phyloP scores from a whole-genome alignment of 768 basidiomycete species.

The Psilocybe sp. region DNA sequence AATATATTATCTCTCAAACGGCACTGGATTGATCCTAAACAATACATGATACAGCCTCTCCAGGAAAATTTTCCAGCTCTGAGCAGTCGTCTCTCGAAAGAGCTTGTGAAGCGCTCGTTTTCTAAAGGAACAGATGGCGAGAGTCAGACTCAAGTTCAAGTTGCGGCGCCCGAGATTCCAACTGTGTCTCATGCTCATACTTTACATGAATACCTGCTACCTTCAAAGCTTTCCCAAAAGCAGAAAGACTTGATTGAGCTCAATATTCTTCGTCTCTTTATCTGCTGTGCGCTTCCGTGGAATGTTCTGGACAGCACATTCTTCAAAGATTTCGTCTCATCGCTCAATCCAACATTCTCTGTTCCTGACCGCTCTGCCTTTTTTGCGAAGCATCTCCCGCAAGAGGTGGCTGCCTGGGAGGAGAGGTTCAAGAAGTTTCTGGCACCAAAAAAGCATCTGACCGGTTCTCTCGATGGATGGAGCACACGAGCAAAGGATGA shows the following conservation, averaged over 20 bases:
- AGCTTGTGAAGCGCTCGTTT: too few relatives aligned
- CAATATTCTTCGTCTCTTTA: slow-evolving; percentile 15
- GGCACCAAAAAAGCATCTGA: slow-evolving; percentile 14
- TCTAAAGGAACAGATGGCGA: neutral
- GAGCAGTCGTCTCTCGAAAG: neutral
- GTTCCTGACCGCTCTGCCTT: slow-evolving; percentile 19
- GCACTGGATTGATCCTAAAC: neutral
- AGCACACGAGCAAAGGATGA: slow-evolving; percentile 18
- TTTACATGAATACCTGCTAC: slow-evolving; percentile 10
- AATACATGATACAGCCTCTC: neutral
- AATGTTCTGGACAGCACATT: slow-evolving; percentile 13
- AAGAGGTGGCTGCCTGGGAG: slow-evolving; percentile 14
- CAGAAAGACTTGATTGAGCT: slow-evolving; percentile 13
- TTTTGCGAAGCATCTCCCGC: slow-evolving; percentile 16
- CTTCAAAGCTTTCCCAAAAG: slow-evolving; percentile 5
- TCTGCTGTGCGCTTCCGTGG: slow-evolving; percentile 21
- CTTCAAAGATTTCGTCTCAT: slow-evolving; percentile 13
- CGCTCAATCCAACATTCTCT: slow-evolving; percentile 10
- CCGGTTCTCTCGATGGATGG: slow-evolving; percentile 22
- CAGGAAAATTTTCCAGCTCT: slow-evolving; percentile 5
- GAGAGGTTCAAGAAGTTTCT: slow-evolving; percentile 12
- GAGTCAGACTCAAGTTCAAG: too few relatives aligned
- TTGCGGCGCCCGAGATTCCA: neutral
- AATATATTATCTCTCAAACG: neutral
- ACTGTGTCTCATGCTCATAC: neutral